Conservation (phyloP, 164 flowering plant species). For the Brasenia schreberi region DNA sequence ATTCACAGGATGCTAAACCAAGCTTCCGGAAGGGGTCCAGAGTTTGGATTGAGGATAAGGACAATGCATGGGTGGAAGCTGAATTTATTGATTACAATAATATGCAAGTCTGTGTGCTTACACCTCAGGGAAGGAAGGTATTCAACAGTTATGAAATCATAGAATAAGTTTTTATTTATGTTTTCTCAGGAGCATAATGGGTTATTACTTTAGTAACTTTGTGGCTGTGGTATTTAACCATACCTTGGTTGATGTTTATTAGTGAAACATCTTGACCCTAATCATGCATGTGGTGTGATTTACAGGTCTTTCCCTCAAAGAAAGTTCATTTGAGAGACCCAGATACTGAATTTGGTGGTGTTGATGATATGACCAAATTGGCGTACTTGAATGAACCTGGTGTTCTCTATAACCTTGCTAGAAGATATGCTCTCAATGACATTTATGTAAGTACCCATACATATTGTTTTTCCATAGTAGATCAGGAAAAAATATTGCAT, state of each 20-base stretch:
- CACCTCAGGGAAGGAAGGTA: constrained; percentile 65
- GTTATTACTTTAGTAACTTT: neutral
- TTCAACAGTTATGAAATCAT: neutral
- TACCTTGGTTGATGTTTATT: neutral
- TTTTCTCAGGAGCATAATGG: neutral
- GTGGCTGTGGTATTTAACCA: too few relatives aligned
- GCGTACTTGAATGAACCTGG: constrained; percentile 96
- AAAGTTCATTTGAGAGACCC: constrained; percentile 68
- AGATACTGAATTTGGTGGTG: constrained; percentile 72
- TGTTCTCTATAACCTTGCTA: constrained; percentile 73
- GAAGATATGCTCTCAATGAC: constrained; percentile 88
- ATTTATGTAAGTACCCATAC: constrained; percentile 58
- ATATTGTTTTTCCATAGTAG: too few relatives aligned
- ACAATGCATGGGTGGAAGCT: constrained; percentile 65
- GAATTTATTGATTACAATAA: constrained; percentile 42
- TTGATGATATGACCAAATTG: constrained; percentile 97
- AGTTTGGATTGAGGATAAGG: constrained; percentile 80
- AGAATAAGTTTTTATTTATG: constrained; percentile 1
- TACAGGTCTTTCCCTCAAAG: constrained; percentile 42
- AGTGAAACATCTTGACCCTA: neutral
- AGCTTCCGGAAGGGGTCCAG: constrained; percentile 56
- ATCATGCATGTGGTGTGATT: neutral
- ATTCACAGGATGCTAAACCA: constrained; percentile 28
- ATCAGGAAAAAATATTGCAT: too few relatives aligned
- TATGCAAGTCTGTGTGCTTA: constrained; percentile 45